phyloP scores from a whole-genome alignment of 176 grass and related monocot genomes.

The Cenchrus purpureus region DNA sequence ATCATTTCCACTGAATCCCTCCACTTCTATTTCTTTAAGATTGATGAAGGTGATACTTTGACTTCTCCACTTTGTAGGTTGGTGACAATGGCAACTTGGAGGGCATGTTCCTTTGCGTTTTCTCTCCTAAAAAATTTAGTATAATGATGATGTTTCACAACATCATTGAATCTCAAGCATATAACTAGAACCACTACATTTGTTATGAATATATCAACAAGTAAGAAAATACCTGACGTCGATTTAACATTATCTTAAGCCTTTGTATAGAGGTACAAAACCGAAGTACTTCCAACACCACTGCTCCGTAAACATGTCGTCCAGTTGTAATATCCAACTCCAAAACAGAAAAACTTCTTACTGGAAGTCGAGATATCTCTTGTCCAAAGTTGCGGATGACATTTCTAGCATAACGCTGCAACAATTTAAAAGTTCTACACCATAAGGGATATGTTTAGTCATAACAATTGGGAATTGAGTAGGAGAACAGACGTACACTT shows the following conservation, averaged over 20 bases:
- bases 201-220: background rate
- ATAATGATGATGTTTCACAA: background rate
- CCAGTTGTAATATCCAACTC: background rate
- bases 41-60: background rate
- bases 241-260: background rate
- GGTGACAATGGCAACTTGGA: background rate
- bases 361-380: background rate
- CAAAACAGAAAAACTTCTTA: background rate
- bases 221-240: background rate
- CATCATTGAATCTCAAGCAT: background rate
- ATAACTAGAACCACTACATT: background rate
- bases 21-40: slow-evolving; percentile 8
- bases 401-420: background rate
- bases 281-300: background rate
- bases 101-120: background rate
- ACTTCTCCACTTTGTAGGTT: background rate
- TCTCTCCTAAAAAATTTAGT: slow-evolving; percentile 5
- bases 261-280: background rate
- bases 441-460: background rate
- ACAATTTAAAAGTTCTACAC: background rate
- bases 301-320: slow-evolving; percentile 14
- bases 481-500: background rate
- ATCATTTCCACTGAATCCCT: background rate
- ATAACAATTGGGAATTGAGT: background rate
- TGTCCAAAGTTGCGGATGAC: background rate